Conservation (phyloP, 2,329 filamentous ascomycete species). For the Stagonosporopsis vannaccii region DNA sequence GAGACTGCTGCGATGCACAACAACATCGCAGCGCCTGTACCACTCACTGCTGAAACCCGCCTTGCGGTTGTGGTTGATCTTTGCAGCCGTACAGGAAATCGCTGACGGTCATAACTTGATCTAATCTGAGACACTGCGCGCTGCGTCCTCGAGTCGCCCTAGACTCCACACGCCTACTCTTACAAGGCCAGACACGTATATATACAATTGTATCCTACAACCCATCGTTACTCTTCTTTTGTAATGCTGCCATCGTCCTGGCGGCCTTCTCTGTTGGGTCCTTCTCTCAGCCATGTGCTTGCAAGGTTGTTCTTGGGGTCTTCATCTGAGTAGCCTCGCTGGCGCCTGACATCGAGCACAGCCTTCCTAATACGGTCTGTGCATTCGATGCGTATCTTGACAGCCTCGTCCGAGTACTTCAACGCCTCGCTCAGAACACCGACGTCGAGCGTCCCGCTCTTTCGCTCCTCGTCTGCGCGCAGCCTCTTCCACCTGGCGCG, state of each 20-base stretch:
- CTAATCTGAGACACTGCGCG: slow-evolving; percentile 62
- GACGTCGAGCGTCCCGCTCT: slow-evolving; percentile 51
- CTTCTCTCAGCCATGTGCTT: slow-evolving; percentile 77
- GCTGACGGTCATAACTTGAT: slow-evolving; percentile 66
- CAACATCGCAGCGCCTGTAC: slow-evolving; percentile 8
- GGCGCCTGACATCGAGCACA: slow-evolving; percentile 77
- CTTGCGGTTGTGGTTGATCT: slow-evolving; percentile 34
- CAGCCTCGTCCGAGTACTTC: slow-evolving; percentile 75
- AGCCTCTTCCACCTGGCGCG: slow-evolving; percentile 76
- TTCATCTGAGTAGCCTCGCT: slow-evolving; percentile 78
- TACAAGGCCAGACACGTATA: not conserved
- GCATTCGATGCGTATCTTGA: slow-evolving; percentile 79
- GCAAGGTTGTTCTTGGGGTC: slow-evolving; percentile 78
- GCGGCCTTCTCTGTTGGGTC: slow-evolving; percentile 60
- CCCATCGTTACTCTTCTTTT: slow-evolving; percentile 57
- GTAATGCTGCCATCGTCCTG: slow-evolving; percentile 69
- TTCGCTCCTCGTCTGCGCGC: slow-evolving; percentile 60
- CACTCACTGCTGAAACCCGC: slow-evolving; percentile 33
- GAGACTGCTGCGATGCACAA: slow-evolving; percentile 31
- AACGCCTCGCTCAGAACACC: slow-evolving; percentile 71
- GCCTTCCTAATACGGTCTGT: slow-evolving; percentile 79
- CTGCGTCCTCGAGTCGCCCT: not conserved
- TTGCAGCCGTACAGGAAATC: slow-evolving; percentile 34
- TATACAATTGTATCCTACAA: slow-evolving; percentile 5
- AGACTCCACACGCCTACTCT: not conserved